Evolutionary conservation across 768 basidiomycete species (phyloP).

Genomic region (Agrocybe pediades): DNA sequence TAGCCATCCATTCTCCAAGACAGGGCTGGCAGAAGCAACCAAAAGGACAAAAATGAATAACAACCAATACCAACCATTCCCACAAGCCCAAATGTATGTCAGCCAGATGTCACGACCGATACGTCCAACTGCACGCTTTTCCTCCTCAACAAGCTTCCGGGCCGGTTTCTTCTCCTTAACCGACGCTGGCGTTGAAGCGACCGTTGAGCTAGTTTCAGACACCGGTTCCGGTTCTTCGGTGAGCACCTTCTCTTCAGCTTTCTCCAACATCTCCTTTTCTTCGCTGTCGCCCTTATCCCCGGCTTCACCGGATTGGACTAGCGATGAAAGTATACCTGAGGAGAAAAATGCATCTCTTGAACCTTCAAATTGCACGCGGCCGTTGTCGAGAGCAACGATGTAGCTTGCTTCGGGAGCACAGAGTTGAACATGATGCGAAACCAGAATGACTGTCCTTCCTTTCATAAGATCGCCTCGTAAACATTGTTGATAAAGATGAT

Average conservation of each 20-base stretch:
- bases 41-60: constrained; percentile 54
- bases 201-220: constrained; percentile 38
- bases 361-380: constrained; percentile 77
- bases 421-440: constrained; percentile 93
- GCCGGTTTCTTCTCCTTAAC: constrained; percentile 47
- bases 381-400: constrained; percentile 83
- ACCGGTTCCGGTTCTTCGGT: constrained; percentile 49
- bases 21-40: constrained; percentile 63
- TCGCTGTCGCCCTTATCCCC: constrained; percentile 61
- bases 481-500: constrained; percentile 84
- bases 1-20: constrained; percentile 74
- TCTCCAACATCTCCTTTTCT: constrained; percentile 47
- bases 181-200: constrained; percentile 27
- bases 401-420: constrained; percentile 80
- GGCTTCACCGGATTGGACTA: constrained; percentile 56
- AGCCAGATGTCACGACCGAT: constrained; percentile 69
- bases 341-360: constrained; percentile 59
- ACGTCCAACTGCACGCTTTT: constrained; percentile 74
- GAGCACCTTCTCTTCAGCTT: constrained; percentile 33
- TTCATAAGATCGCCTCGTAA: constrained; percentile 81
- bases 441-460: constrained; percentile 85
- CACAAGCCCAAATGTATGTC: constrained; percentile 37
- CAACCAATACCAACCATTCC: constrained; percentile 58
- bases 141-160: constrained; percentile 84
- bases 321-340: constrained; percentile 63